Evolutionary conservation across 345 rosid species (phyloP).

Genomic region (Citropsis articulata): DNA sequence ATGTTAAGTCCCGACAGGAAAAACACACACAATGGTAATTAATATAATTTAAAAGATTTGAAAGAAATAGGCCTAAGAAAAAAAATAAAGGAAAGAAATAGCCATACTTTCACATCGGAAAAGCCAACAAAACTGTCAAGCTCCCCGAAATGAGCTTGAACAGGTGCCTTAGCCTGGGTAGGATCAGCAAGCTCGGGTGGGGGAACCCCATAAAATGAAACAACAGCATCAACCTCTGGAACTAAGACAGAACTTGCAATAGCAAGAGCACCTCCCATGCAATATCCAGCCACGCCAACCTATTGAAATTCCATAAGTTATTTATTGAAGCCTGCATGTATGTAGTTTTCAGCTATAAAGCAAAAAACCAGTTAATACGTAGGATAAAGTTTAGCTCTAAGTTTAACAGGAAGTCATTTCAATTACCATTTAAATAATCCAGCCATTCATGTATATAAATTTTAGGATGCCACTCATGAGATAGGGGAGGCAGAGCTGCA

Average conservation of each 20-base stretch:
- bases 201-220: constrained; percentile 85
- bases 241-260: constrained; percentile 91
- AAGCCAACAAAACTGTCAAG: constrained; percentile 80
- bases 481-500: not conserved
- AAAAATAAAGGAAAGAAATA: not conserved
- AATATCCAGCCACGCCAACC: constrained; percentile 96
- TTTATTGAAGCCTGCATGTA: not conserved
- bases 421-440: not conserved
- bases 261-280: constrained; percentile 94
- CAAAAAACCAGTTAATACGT: not conserved
- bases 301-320: constrained; percentile 23
- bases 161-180: constrained; percentile 74
- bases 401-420: not conserved
- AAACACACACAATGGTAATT: not conserved
- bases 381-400: not conserved
- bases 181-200: constrained; percentile 84
- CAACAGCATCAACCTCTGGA: constrained; percentile 86
- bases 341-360: not conserved
- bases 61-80: constrained; percentile 1
- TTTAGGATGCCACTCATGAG: not conserved
- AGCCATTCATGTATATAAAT: not conserved
- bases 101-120: constrained; percentile 74
- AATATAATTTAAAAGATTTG: not conserved
- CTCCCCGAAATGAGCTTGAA: constrained; percentile 94
- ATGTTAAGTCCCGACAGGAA: not conserved